These are phyloP conservation scores for Mycena alexandri DNA, from an alignment of 768 basidiomycete species.

Conservation along the genomic window DNA sequence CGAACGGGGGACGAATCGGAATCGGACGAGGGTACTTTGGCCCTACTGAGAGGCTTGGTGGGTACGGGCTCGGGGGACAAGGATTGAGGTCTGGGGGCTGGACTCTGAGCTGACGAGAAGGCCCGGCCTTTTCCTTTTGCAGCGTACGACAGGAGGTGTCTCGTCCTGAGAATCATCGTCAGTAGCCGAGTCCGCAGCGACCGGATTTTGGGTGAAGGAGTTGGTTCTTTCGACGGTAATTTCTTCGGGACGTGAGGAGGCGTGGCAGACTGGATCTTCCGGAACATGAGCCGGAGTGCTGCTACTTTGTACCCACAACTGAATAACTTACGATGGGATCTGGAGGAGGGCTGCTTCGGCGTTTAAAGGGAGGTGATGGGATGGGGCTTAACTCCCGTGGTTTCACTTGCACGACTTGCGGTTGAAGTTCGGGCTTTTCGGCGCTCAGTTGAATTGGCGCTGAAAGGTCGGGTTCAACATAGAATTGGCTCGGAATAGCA, in stretches of 20 bases:
- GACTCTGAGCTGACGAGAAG: slow-evolving; percentile 34
- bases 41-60: slow-evolving; percentile 38
- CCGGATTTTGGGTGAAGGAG: slow-evolving; percentile 27
- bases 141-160: slow-evolving; percentile 40
- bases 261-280: slow-evolving; percentile 24
- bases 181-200: slow-evolving; percentile 58
- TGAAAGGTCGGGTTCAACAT: slow-evolving; percentile 45
- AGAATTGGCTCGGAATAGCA: slow-evolving; percentile 32
- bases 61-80: slow-evolving; percentile 28
- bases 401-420: slow-evolving; percentile 34
- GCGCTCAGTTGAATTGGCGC: slow-evolving; percentile 64
- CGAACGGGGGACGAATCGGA: slow-evolving; percentile 67
- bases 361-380: slow-evolving; percentile 37
- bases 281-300: slow-evolving; percentile 11
- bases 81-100: slow-evolving; percentile 26
- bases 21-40: slow-evolving; percentile 52
- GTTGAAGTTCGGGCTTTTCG: slow-evolving; percentile 59
- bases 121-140: slow-evolving; percentile 36
- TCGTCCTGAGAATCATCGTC: slow-evolving; percentile 56
- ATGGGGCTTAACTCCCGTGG: slow-evolving; percentile 30
- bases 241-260: slow-evolving; percentile 12
- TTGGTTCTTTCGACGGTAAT: background rate
- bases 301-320: background rate
- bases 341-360: slow-evolving; percentile 27
- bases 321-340: slow-evolving; percentile 28